Evolutionary conservation across 352 stramenopile species (phyloP).

Genomic region (Phytophthora fragariae): DNA sequence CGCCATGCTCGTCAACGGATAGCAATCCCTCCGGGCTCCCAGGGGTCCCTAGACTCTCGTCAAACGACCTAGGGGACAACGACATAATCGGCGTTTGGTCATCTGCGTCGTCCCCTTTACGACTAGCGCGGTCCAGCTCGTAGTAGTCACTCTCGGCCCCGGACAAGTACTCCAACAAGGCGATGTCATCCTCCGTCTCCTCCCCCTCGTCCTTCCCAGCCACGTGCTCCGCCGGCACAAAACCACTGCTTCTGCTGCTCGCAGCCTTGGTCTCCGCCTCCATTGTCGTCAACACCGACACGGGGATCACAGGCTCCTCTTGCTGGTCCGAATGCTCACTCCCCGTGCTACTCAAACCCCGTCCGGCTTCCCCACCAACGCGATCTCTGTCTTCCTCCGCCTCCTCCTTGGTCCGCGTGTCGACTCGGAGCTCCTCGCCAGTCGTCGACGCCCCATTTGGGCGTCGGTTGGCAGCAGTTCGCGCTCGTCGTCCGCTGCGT

Average conservation of each 20-base stretch:
- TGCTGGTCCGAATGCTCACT: constrained; percentile 27
- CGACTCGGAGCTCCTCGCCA: constrained; percentile 24
- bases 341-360: constrained; percentile 3
- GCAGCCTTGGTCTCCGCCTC: constrained; percentile 31
- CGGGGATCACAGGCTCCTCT: constrained; percentile 32
- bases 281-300: constrained; percentile 26
- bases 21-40: constrained; percentile 29
- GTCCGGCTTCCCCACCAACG: not conserved
- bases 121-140: constrained; percentile 38
- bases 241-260: not conserved
- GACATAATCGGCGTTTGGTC: constrained; percentile 28
- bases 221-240: constrained; percentile 22
- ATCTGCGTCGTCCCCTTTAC: constrained; percentile 35
- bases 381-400: not conserved
- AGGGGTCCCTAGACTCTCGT: constrained; percentile 31
- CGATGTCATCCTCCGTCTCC: constrained; percentile 43
- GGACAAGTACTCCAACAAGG: constrained; percentile 43
- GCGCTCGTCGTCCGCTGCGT: constrained; percentile 24
- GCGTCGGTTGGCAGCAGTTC: constrained; percentile 4
- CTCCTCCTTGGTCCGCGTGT: constrained; percentile 7
- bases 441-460: not conserved
- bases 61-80: constrained; percentile 32
- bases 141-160: constrained; percentile 42
- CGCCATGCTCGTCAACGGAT: constrained; percentile 29
- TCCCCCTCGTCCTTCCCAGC: constrained; percentile 29